Evolutionary conservation across 83 land plant species (phyloP).

Genomic region (Diphasiastrum complanatum): DNA sequence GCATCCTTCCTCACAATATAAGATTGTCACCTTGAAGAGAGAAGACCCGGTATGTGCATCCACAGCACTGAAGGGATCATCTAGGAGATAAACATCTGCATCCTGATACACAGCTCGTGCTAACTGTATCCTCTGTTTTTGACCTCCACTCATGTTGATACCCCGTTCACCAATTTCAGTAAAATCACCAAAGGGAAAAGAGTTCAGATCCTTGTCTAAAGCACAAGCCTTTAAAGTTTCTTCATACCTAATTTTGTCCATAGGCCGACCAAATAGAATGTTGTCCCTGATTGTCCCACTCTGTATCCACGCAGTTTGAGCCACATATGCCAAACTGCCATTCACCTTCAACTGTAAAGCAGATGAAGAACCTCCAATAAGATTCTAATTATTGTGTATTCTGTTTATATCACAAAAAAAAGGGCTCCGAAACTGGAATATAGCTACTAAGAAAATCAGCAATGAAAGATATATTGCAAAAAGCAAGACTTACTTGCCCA

Average conservation of each 20-base stretch:
- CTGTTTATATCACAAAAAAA: too few relatives aligned
- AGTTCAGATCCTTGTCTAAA: constrained; percentile 52
- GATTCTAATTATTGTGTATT: too few relatives aligned
- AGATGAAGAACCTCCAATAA: not conserved
- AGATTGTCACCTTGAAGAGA: constrained; percentile 49
- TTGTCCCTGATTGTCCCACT: constrained; percentile 68
- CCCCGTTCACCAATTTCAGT: constrained; percentile 80
- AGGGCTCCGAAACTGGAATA: not conserved
- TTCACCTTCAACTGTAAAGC: constrained; percentile 37
- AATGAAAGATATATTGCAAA: not conserved
- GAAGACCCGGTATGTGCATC: constrained; percentile 77
- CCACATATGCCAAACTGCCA: constrained; percentile 65
- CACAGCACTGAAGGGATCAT: constrained; percentile 82
- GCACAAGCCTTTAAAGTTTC: constrained; percentile 53
- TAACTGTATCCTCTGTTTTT: constrained; percentile 78
- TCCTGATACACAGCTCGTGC: constrained; percentile 79
- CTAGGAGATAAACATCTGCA: constrained; percentile 71
- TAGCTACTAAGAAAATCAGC: not conserved
- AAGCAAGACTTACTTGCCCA: constrained; percentile 44
- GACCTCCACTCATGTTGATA: constrained; percentile 78
- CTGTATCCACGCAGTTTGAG: constrained; percentile 77
- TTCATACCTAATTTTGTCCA: constrained; percentile 41
- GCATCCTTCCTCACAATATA: not conserved
- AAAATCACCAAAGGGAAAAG: constrained; percentile 48
- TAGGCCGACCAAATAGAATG: constrained; percentile 57